phyloP scores from a whole-genome alignment of 306 rosid species.

The Corylus heterophylla region DNA sequence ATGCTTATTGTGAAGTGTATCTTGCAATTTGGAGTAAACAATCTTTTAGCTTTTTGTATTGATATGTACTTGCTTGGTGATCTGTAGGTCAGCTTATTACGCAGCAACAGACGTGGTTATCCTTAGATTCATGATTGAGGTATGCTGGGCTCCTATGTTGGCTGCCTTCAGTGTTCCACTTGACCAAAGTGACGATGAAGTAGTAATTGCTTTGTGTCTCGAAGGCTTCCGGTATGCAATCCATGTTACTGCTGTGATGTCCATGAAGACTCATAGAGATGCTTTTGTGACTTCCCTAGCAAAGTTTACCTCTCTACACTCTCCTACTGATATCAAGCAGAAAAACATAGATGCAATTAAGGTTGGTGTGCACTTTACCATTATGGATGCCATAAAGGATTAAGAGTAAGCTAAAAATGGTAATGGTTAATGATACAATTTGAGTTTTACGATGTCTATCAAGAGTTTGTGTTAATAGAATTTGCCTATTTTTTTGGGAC shows the following conservation, averaged over 20 bases:
- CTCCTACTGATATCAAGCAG: slow-evolving; percentile 97
- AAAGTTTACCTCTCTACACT: slow-evolving; percentile 94
- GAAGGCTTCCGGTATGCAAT: slow-evolving; percentile 94
- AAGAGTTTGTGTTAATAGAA: background rate
- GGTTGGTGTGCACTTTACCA: slow-evolving; percentile 55
- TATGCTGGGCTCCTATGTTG: slow-evolving; percentile 99
- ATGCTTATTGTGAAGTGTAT: slow-evolving; percentile 5
- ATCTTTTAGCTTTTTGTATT: slow-evolving; percentile 8
- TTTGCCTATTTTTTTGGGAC: background rate
- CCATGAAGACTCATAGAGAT: slow-evolving; percentile 99
- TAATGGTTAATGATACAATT: slow-evolving; percentile 8
- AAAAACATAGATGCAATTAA: slow-evolving; percentile 88
- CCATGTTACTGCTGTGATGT: slow-evolving; percentile 93
- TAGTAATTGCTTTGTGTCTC: slow-evolving; percentile 79
- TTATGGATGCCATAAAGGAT: slow-evolving; percentile 20
- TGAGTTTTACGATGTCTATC: background rate
- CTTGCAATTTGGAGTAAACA: background rate
- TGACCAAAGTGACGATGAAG: slow-evolving; percentile 95
- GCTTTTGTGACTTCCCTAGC: slow-evolving; percentile 97
- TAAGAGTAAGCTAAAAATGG: slow-evolving; percentile 8
- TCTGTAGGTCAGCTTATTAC: slow-evolving; percentile 89
- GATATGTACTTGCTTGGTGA: slow-evolving; percentile 30
- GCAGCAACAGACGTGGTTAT: slow-evolving; percentile 94
- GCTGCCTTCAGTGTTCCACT: slow-evolving; percentile 99
- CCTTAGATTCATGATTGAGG: slow-evolving; percentile 96